Percentiles rank a stretch among this genome's conserved stretches.
Evolutionary conservation across 805 yeast species (phyloP).

Genomic region (Candida corydali): DNA sequence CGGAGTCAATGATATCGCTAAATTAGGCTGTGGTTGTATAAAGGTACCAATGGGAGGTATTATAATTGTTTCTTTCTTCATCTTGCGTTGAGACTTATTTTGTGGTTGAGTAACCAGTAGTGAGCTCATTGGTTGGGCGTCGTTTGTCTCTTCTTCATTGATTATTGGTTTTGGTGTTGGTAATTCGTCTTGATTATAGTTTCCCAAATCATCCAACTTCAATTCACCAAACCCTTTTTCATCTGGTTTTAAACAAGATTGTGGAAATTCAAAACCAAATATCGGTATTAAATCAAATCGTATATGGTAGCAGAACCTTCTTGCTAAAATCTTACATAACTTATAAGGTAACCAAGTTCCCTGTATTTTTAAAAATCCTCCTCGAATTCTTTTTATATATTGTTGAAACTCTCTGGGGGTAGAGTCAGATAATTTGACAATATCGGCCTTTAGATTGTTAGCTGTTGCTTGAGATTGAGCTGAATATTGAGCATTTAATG

Average conservation of each 20-base stretch:
- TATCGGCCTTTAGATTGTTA: slow-evolving; percentile 59
- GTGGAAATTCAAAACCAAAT: slow-evolving; percentile 70
- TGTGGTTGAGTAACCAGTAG: too few species aligned
- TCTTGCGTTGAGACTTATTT: neutral
- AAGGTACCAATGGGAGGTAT: slow-evolving; percentile 6
- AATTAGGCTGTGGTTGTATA: slow-evolving; percentile 3
- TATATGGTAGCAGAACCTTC: slow-evolving; percentile 72
- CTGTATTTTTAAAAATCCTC: slow-evolving; percentile 88
- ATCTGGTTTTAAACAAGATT: slow-evolving; percentile 52
- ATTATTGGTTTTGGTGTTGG: slow-evolving; percentile 4
- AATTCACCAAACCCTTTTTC: slow-evolving; percentile 66
- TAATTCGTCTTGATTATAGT: slow-evolving; percentile 4
- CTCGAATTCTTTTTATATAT: slow-evolving; percentile 70
- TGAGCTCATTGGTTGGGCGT: neutral
- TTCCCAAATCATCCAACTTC: slow-evolving; percentile 30
- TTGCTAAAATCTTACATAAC: slow-evolving; percentile 63
- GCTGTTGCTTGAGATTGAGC: neutral
- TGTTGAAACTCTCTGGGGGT: slow-evolving; percentile 59
- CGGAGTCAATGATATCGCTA: neutral
- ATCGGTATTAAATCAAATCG: slow-evolving; percentile 73
- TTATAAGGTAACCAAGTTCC: slow-evolving; percentile 88
- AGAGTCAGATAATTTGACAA: slow-evolving; percentile 63
- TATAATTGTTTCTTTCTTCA: neutral
- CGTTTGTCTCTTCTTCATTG: neutral
- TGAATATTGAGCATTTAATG: slow-evolving; percentile 16